Evolutionary conservation across 768 basidiomycete species (phyloP).

Genomic region (Brasilioporus rufonigricans): DNA sequence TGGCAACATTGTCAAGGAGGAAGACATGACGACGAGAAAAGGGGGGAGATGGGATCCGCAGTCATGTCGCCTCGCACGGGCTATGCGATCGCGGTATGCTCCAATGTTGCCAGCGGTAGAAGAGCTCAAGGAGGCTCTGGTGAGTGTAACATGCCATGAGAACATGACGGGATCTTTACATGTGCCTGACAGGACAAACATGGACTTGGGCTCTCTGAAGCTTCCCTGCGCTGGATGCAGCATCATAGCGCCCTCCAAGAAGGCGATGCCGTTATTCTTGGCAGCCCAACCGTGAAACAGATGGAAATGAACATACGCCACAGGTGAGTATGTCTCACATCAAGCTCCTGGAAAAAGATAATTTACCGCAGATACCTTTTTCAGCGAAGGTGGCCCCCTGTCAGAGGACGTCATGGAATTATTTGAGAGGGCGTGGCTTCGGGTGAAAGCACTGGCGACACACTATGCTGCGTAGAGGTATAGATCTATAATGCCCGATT

Average conservation of each 20-base stretch:
- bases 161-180: background rate
- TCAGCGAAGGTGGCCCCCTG: slow-evolving; percentile 19
- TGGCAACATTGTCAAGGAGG: slow-evolving; percentile 11
- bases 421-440: slow-evolving; percentile 11
- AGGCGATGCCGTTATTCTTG: slow-evolving; percentile 36
- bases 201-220: slow-evolving; percentile 10
- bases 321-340: slow-evolving; percentile 16
- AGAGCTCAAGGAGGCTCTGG: slow-evolving; percentile 14
- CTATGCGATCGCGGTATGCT: slow-evolving; percentile 9
- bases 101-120: slow-evolving; percentile 12
- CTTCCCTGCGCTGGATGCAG: slow-evolving; percentile 14
- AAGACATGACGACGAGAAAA: slow-evolving; percentile 6
- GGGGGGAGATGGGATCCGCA: slow-evolving; percentile 21
- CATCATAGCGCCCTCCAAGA: slow-evolving; percentile 18
- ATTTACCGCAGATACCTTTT: slow-evolving; percentile 3
- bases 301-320: slow-evolving; percentile 28
- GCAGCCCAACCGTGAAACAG: slow-evolving; percentile 35
- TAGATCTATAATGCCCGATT: background rate
- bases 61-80: background rate
- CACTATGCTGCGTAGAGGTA: slow-evolving; percentile 12
- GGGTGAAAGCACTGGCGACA: background rate
- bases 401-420: slow-evolving; percentile 9
- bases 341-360: background rate
- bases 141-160: background rate
- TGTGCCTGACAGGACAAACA: slow-evolving; percentile 8